Conservation (phyloP, 1,284 basidiomycete species). For the Schizopora paradoxa region DNA sequence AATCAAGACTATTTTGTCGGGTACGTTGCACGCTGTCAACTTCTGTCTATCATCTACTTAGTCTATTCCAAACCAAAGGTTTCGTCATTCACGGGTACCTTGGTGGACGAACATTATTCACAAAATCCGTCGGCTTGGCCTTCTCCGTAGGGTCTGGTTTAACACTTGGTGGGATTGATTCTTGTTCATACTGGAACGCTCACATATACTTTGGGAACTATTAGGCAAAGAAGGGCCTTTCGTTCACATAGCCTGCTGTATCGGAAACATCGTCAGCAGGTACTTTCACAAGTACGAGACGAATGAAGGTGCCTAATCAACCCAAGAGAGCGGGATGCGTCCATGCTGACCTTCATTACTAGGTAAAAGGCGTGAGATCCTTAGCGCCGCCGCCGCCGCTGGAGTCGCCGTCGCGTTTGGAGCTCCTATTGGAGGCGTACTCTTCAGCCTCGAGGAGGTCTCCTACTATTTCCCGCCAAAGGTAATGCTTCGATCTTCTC, state of each 20-base stretch:
- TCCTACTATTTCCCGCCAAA: slow-evolving; percentile 95
- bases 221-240: slow-evolving; percentile 90
- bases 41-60: slow-evolving; percentile 5
- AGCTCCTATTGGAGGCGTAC: slow-evolving; percentile 66
- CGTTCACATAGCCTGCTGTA: slow-evolving; percentile 92
- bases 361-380: slow-evolving; percentile 88
- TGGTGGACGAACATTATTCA: slow-evolving; percentile 83
- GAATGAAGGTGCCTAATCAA: slow-evolving; percentile 69
- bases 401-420: slow-evolving; percentile 42
- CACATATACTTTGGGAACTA: slow-evolving; percentile 9
- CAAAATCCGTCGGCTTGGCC: slow-evolving; percentile 87
- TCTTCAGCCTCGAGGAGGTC: slow-evolving; percentile 92
- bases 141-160: slow-evolving; percentile 89
- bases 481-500: slow-evolving; percentile 34
- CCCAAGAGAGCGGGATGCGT: slow-evolving; percentile 1
- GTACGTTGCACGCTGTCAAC: slow-evolving; percentile 30
- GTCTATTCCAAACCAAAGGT: slow-evolving; percentile 37
- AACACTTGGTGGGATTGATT: slow-evolving; percentile 55
- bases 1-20: slow-evolving; percentile 94
- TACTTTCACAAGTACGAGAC: slow-evolving; percentile 86
- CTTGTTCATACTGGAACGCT: slow-evolving; percentile 17
- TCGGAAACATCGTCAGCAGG: slow-evolving; percentile 92
- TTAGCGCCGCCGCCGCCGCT: slow-evolving; percentile 85
- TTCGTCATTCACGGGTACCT: slow-evolving; percentile 98
- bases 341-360: slow-evolving; percentile 1